phyloP scores from a whole-genome alignment of 257 asterid genomes.

The Primulina tabacum region DNA sequence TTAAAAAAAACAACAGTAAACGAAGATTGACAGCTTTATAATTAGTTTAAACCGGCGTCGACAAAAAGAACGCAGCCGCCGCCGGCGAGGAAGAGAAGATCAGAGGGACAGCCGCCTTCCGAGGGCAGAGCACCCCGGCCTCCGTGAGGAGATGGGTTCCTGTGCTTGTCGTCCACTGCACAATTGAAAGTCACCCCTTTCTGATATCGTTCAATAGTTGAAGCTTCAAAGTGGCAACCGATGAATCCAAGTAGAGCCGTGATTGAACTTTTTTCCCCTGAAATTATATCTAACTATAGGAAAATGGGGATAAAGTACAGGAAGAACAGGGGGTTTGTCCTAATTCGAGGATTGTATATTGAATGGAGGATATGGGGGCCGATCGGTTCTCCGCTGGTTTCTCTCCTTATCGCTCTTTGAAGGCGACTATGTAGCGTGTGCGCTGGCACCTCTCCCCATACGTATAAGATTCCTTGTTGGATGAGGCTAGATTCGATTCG shows the following conservation, averaged over 20 bases:
- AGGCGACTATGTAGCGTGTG: too few relatives aligned
- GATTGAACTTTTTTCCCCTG: constrained; percentile 15
- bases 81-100: constrained; percentile 69
- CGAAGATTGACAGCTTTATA: neutral
- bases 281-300: too few relatives aligned
- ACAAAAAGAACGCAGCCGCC: constrained; percentile 34
- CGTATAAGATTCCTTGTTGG: too few relatives aligned
- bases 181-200: constrained; percentile 18
- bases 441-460: too few relatives aligned
- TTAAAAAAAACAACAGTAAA: too few relatives aligned
- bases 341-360: neutral
- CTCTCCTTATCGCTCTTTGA: neutral
- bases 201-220: constrained; percentile 28
- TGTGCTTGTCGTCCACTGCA: constrained; percentile 49
- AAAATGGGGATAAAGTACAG: neutral
- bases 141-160: constrained; percentile 72
- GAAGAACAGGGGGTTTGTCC: neutral
- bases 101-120: constrained; percentile 81
- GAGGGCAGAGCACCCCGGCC: constrained; percentile 81
- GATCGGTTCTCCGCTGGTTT: neutral
- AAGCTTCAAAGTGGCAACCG: constrained; percentile 19
- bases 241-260: constrained; percentile 45
- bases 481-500: too few relatives aligned
- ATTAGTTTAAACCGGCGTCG: neutral
- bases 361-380: neutral